Evolutionary conservation across 2,329 filamentous ascomycete species (phyloP).

Genomic region (Torrubiellomyces zombiae): DNA sequence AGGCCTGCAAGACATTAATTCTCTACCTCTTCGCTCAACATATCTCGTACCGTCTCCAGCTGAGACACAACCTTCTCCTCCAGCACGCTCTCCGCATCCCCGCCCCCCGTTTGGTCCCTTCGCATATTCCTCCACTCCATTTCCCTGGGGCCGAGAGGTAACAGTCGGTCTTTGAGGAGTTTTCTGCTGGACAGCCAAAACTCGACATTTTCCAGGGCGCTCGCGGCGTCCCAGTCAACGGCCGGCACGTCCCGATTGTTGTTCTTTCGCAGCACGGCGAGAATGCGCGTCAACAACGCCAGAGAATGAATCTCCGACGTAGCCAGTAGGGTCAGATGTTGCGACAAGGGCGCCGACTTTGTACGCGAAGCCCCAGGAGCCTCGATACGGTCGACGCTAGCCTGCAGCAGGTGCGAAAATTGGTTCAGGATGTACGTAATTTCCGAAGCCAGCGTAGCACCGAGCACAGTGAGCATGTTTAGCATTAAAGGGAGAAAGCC

Average conservation of each 20-base stretch:
- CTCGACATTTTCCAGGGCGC: constrained; percentile 67
- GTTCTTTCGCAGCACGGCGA: constrained; percentile 46
- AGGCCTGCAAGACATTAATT: too few species aligned
- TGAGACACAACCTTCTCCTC: constrained; percentile 62
- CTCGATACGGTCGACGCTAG: constrained; percentile 58
- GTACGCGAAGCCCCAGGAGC: constrained; percentile 38
- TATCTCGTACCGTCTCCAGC: constrained; percentile 41
- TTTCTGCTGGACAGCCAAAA: constrained; percentile 58
- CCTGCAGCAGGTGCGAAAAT: constrained; percentile 62
- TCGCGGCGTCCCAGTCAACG: constrained; percentile 57
- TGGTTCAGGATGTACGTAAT: constrained; percentile 77
- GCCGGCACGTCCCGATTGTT: constrained; percentile 58
- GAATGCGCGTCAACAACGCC: constrained; percentile 55
- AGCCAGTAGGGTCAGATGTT: constrained; percentile 56
- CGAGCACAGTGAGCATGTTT: constrained; percentile 72
- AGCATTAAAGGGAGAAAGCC: constrained; percentile 77
- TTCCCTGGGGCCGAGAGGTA: constrained; percentile 59
- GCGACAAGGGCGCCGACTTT: constrained; percentile 27
- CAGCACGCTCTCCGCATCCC: constrained; percentile 42
- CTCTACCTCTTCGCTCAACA: constrained; percentile 36
- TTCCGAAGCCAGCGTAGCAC: constrained; percentile 67
- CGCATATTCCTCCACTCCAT: constrained; percentile 38
- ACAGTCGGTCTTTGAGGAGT: constrained; percentile 53
- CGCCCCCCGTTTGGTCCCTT: constrained; percentile 14
- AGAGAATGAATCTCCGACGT: constrained; percentile 67